These are phyloP conservation scores for Chlorella sp. DNA, from an alignment of 139 green algal species.

Conservation along the genomic window DNA sequence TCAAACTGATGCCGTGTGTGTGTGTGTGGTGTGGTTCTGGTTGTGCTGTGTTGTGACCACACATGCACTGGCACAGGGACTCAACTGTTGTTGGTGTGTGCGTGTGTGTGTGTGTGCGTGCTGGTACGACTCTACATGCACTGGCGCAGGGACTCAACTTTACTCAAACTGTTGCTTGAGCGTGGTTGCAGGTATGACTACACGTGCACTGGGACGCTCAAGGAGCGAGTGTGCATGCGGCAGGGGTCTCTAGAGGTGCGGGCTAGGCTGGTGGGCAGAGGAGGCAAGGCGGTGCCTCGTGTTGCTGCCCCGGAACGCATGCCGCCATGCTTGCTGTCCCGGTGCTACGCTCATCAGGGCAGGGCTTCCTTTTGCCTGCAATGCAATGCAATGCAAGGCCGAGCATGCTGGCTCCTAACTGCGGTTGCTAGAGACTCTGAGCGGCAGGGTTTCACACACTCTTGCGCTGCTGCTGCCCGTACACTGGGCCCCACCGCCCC, in stretches of 20 bases:
- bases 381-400: neutral
- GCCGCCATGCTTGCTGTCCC: neutral
- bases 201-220: neutral
- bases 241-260: slow-evolving; percentile 1
- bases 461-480: neutral
- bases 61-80: no score
- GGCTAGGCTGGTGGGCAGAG: neutral
- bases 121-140: neutral
- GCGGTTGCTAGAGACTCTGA: neutral
- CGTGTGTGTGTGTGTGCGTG: no score
- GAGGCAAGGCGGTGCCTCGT: no score
- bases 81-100: no score
- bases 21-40: no score
- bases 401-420: neutral
- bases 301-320: neutral
- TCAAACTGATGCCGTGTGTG: no score
- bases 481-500: neutral
- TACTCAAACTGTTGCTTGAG: no score
- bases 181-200: slow-evolving; percentile 16
- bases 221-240: neutral
- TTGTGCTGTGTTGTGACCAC: no score
- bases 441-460: no score
- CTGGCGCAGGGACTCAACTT: neutral
- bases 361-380: no score
- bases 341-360: neutral